Evolutionary conservation across 352 stramenopile species (phyloP).

Genomic region (Phytophthora chlamydospora): DNA sequence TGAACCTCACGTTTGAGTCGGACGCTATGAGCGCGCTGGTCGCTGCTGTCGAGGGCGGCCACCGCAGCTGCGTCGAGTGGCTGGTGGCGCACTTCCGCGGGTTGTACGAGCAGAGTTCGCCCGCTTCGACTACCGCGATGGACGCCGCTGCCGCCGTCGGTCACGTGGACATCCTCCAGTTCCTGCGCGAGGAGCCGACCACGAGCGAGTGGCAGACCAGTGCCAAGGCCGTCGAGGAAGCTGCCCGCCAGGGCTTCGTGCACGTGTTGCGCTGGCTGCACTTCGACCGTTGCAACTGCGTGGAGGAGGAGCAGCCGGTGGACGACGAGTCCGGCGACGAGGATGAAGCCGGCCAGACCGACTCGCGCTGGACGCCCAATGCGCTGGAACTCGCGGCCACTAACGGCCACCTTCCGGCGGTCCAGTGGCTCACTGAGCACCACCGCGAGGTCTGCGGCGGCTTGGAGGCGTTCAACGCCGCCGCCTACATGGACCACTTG

Average conservation of each 20-base stretch:
- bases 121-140: constrained; percentile 48
- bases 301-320: constrained; percentile 26
- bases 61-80: constrained; percentile 65
- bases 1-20: constrained; percentile 45
- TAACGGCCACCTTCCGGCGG: constrained; percentile 62
- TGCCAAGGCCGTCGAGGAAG: constrained; percentile 61
- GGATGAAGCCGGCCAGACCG: constrained; percentile 7
- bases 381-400: constrained; percentile 65
- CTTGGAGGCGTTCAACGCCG: constrained; percentile 67
- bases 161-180: constrained; percentile 65
- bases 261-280: constrained; percentile 67
- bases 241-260: constrained; percentile 54
- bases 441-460: constrained; percentile 51
- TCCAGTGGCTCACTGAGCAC: constrained; percentile 69
- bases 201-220: constrained; percentile 59
- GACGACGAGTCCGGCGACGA: constrained; percentile 23
- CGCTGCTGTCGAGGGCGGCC: constrained; percentile 57
- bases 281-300: constrained; percentile 28
- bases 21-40: constrained; percentile 64
- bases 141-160: constrained; percentile 55
- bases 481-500: constrained; percentile 76
- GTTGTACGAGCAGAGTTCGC: constrained; percentile 40
- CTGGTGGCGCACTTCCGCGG: constrained; percentile 51
- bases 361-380: constrained; percentile 52
- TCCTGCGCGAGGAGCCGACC: constrained; percentile 43